phyloP scores from a whole-genome alignment of 1,139 yeast genomes.

The Taphrina populina region DNA sequence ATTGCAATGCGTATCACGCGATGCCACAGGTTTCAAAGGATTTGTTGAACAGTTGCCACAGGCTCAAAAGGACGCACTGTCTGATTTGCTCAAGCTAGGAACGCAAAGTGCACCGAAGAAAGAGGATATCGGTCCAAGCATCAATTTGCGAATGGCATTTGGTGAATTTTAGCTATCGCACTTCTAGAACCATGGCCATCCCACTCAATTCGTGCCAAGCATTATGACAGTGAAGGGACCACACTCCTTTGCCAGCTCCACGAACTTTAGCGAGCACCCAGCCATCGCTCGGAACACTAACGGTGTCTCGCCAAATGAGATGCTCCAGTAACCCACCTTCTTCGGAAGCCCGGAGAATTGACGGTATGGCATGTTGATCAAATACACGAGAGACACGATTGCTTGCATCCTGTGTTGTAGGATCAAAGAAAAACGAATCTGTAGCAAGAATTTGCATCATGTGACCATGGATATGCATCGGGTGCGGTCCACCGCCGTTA shows the following conservation, averaged over 20 bases:
- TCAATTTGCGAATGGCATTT: conserved; percentile 16
- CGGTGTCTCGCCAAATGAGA: conserved; percentile 67
- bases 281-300: conserved; percentile 62
- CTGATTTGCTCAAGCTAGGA: conserved; percentile 4
- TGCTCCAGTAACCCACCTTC: conserved; percentile 41
- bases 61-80: neutral
- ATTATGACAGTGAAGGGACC: conserved; percentile 83
- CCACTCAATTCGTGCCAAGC: conserved; percentile 84
- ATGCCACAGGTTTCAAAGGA: neutral
- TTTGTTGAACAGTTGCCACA: neutral
- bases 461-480: conserved; percentile 62
- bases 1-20: neutral
- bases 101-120: conserved; percentile 1
- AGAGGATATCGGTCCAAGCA: conserved; percentile 16
- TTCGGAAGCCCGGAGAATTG: conserved; percentile 49
- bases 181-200: conserved; percentile 51
- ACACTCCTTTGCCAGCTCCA: conserved; percentile 77
- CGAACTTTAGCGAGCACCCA: conserved; percentile 60
- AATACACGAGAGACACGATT: conserved; percentile 44
- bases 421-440: conserved; percentile 59
- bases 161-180: conserved; percentile 13
- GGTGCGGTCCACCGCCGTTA: conserved; percentile 66
- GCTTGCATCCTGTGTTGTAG: conserved; percentile 46
- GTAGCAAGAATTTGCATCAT: conserved; percentile 56
- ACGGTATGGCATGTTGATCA: conserved; percentile 49